Conservation (phyloP, 495 filamentous ascomycete species). For the Apodospora peruviana region DNA sequence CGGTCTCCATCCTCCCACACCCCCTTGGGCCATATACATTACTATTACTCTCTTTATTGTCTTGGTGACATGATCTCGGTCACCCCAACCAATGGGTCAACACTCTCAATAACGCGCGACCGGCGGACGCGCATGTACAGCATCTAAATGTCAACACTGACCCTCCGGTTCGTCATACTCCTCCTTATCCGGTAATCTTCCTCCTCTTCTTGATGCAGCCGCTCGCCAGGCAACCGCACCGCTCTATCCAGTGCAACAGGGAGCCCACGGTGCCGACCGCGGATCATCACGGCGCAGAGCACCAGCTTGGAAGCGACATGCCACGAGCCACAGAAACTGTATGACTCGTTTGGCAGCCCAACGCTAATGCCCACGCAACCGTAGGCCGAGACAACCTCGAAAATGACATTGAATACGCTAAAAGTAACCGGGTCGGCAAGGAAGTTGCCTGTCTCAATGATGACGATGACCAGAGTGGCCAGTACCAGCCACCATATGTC, state of each 20-base stretch:
- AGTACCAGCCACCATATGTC: constrained; percentile 83
- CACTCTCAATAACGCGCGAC: too few species aligned
- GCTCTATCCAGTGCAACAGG: constrained; percentile 79
- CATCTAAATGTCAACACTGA: constrained; percentile 14
- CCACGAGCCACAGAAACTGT: constrained; percentile 70
- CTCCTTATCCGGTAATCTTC: constrained; percentile 36
- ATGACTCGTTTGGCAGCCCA: constrained; percentile 60
- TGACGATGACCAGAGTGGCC: constrained; percentile 67
- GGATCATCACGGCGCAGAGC: constrained; percentile 69
- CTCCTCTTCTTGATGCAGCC: constrained; percentile 40
- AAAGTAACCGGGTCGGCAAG: constrained; percentile 60
- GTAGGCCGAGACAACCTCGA: constrained; percentile 79
- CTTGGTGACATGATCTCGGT: too few species aligned
- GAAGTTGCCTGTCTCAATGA: constrained; percentile 66
- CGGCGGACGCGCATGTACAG: too few species aligned
- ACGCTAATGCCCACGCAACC: constrained; percentile 80
- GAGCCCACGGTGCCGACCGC: constrained; percentile 73
- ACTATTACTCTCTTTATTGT: too few species aligned
- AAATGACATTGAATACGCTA: constrained; percentile 79
- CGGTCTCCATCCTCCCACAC: too few species aligned
- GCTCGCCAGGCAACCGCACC: constrained; percentile 62
- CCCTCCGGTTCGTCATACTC: constrained; percentile 27
- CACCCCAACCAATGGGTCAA: too few species aligned
- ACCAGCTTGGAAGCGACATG: constrained; percentile 69
- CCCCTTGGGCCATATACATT: too few species aligned